Evolutionary conservation across 805 yeast genomes (phyloP), one percentile per base, ranked within the genome.

Genomic region (Candida patagonica): DNA sequence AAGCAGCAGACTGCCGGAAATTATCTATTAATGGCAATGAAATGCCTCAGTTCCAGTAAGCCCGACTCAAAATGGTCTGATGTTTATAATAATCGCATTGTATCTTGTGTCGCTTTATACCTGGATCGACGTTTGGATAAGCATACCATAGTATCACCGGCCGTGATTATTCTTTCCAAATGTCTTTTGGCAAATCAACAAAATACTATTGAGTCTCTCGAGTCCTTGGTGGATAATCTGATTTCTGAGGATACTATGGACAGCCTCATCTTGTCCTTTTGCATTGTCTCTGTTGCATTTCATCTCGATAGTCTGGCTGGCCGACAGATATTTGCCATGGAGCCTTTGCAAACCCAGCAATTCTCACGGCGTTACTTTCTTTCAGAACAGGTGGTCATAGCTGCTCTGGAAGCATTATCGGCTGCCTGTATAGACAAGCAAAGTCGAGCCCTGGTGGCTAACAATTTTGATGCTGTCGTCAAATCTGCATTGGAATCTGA

Each of bases 341-440:
- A 38, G n/a, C 37, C 35, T 19, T 31, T 51, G 22, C 50, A 46
- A 22, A 36, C 42, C 23, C 42, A 43, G 38, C 32, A 50, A 31
- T 22, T 49, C 34, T 30, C 44, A 9, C 26, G 37, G 8, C 34
- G 38, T 1, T 41, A 42, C 22, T 41, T 49, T 25, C 20, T 47
- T 4, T 40, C 51, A 10, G 48, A 50, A 26, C 38, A 42, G 1
- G 52, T 51, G 1, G 46, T 55, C 16, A 26, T 47, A 5, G 49
- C 48, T 3, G 54, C 60, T 19, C 43, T 61, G 35, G 55, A 49
- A 21, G 47, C 62, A 42, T 52, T 63, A 4, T 58, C 64, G 5
- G 47, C 57, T n/a, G 60, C 60, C 8, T 57, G 63, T 40, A 55
- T 54, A 19, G 45, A 49, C 37, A 54, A 53, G 39, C 51, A 54